Evolutionary conservation across 148 eudicot genomes (phyloP), one percentile per base, ranked within the genome.

Genomic region (Chenopodium suecicum): DNA sequence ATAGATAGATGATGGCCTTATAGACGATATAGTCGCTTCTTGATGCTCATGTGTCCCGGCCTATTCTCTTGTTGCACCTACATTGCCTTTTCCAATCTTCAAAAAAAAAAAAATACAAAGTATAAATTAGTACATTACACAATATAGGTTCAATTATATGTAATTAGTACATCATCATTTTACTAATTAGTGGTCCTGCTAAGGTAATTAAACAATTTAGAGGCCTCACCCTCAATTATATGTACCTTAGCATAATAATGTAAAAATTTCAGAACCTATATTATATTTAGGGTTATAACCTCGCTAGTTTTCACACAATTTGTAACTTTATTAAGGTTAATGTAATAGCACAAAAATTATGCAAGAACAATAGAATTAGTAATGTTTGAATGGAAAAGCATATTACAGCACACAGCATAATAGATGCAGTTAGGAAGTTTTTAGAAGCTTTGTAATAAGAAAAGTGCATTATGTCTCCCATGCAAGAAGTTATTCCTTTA

Each of bases 161-260:
- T 27, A 27, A 27, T 27, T 27, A 27, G 27, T 27, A 27, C 2
- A 47, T 44, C 44, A 77, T 84, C 46, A 84, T 77, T 54, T 71
- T 77, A 60, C 52, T 84, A 73, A 47, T 56, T 4, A 47, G 72
- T 78, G 83, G 86, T 73, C 86, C 84, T 72, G 31, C 71, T 68
- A 29, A 74, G 68, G 7, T 8, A 63, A 84, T 62, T 32, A 7
- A 52, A 37, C 7, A 12, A 71, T 69, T 54, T 74, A 62, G 13
- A 70, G 65, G 47, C 63, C 66, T 78, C 81, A 83, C 68, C 63
- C 77, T 72, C 81, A 83, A 74, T 74, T 76, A 72, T 84, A 70
- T 80, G 74, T 58, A 52, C 73, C 81, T 77, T 80, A 78, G 76
- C 86, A 81, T 32, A 71, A 44, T 46, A 20, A 44, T 75, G 79